Conservation (phyloP, 2,329 filamentous ascomycete species). For the Coleophoma cylindrospora region DNA sequence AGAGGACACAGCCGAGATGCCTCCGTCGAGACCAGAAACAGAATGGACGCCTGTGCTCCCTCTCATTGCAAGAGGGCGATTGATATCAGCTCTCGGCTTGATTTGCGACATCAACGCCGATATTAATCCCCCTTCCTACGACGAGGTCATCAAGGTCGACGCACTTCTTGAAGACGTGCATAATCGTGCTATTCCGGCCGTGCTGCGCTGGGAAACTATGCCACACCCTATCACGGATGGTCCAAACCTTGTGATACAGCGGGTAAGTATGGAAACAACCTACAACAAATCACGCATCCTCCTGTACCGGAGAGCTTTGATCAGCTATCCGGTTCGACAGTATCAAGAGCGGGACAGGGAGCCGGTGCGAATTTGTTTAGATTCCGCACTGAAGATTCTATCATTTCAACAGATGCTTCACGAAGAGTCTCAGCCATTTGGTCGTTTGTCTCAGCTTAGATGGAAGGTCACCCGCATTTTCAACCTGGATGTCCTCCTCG, state of each 20-base stretch:
- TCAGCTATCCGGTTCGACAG: too few relatives aligned
- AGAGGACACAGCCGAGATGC: slow-evolving; percentile 25
- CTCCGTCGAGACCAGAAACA: slow-evolving; percentile 21
- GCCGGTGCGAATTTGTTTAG: too few relatives aligned
- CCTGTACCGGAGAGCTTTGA: neutral
- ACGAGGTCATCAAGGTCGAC: slow-evolving; percentile 30
- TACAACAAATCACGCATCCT: slow-evolving; percentile 23
- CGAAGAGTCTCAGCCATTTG: too few relatives aligned
- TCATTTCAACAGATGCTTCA: too few relatives aligned
- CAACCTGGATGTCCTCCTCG: too few relatives aligned
- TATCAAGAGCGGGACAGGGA: too few relatives aligned
- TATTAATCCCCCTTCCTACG: slow-evolving; percentile 27
- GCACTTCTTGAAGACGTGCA: slow-evolving; percentile 27
- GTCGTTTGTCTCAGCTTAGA: too few relatives aligned
- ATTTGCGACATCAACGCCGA: slow-evolving; percentile 31
- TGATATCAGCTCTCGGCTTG: slow-evolving; percentile 30
- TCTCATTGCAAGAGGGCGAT: slow-evolving; percentile 36
- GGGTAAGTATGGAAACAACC: slow-evolving; percentile 21
- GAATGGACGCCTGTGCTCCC: slow-evolving; percentile 19
- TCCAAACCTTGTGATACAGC: slow-evolving; percentile 20
- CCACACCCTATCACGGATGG: slow-evolving; percentile 23
- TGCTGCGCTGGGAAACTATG: slow-evolving; percentile 21
- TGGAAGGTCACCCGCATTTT: too few relatives aligned
- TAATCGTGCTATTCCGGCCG: slow-evolving; percentile 20
- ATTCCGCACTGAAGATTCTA: too few relatives aligned